Percentiles rank a stretch among this genome's conserved stretches.
These are phyloP conservation scores for Edaphochlamys debaryana DNA, from an alignment of 139 green algal genomes.

Conservation along the genomic window DNA sequence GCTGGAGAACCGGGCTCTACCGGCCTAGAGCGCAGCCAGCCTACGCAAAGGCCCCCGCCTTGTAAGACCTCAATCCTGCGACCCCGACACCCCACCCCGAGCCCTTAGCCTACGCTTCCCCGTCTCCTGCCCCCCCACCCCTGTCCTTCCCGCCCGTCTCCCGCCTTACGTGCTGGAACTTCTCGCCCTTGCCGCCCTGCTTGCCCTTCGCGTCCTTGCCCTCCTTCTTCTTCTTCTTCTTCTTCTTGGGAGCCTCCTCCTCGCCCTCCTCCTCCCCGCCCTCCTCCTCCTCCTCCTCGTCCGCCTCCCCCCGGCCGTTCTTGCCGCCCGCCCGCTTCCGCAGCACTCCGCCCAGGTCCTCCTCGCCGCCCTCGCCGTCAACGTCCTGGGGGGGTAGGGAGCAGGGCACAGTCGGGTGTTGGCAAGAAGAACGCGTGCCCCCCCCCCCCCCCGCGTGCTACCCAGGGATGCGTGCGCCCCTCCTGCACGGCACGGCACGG, in stretches of 20 bases:
- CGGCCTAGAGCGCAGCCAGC: too few species aligned
- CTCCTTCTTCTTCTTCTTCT: constrained; percentile 1
- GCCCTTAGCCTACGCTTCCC: too few species aligned
- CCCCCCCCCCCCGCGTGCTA: too few species aligned
- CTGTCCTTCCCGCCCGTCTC: too few species aligned
- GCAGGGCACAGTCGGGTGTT: too few species aligned
- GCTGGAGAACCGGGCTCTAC: too few species aligned
- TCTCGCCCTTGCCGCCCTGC: background rate
- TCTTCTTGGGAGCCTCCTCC: constrained; percentile 1
- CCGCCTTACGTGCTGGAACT: constrained; percentile 4
- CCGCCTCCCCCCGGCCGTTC: background rate
- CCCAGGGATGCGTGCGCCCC: too few species aligned
- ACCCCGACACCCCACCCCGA: too few species aligned
- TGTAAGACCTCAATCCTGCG: too few species aligned
- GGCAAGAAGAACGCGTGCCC: too few species aligned
- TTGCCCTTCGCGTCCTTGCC: background rate
- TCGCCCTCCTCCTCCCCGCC: background rate
- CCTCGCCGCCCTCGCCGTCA: background rate
- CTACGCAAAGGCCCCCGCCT: too few species aligned
- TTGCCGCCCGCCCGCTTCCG: background rate
- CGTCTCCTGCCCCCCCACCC: too few species aligned
- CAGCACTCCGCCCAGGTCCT: constrained; percentile 17
- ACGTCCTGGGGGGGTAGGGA: background rate
- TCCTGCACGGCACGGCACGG: constrained; percentile 32
- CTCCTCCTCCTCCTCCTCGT: background rate